These are phyloP conservation scores for Tillandsia fasciculata DNA, from an alignment of 176 grass and related monocot species.

Conservation along the genomic window DNA sequence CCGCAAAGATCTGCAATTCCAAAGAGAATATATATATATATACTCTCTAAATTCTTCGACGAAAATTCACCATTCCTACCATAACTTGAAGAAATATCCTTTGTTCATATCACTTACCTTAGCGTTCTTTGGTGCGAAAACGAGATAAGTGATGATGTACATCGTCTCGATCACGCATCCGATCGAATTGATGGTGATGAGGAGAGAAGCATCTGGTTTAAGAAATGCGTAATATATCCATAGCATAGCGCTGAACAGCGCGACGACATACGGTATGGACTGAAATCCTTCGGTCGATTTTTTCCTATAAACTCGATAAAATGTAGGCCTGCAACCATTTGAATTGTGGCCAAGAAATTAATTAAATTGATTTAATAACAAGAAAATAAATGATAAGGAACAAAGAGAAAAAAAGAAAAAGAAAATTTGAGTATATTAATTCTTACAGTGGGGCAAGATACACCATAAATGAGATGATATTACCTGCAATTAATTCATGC, in stretches of 20 bases:
- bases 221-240: slow-evolving; percentile 21
- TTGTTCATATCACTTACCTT: not conserved
- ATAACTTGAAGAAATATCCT: not conserved
- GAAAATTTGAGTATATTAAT: not conserved
- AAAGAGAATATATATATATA: not conserved
- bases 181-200: slow-evolving; percentile 15
- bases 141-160: slow-evolving; percentile 17
- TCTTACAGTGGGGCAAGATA: slow-evolving; percentile 10
- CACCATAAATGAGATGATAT: slow-evolving; percentile 16
- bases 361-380: not conserved
- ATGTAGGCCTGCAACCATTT: slow-evolving; percentile 6
- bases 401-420: not conserved
- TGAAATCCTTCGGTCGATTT: slow-evolving; percentile 20
- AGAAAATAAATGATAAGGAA: not conserved
- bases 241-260: slow-evolving; percentile 13
- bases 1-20: slow-evolving; percentile 10
- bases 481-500: not conserved
- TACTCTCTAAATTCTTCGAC: not conserved
- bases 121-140: slow-evolving; percentile 4
- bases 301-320: slow-evolving; percentile 3
- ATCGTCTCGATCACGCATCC: slow-evolving; percentile 15
- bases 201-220: not conserved
- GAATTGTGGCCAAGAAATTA: not conserved
- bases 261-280: slow-evolving; percentile 16
- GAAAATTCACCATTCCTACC: not conserved